These are phyloP conservation scores for Saxophila tyrrhenica DNA, from an alignment of 495 filamentous ascomycete genomes.

Conservation along the genomic window DNA sequence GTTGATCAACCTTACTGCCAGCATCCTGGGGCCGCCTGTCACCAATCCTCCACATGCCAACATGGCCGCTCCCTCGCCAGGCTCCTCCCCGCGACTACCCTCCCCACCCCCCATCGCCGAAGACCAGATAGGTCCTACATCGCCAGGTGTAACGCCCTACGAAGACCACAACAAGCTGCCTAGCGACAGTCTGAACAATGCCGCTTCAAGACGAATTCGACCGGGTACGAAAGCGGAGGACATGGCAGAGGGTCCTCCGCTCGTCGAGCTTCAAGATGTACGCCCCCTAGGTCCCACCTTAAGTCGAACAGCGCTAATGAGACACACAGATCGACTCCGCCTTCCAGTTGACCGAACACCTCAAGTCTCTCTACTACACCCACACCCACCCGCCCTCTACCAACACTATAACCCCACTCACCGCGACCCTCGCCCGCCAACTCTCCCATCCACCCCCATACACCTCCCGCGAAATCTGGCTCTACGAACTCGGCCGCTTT, in stretches of 20 bases:
- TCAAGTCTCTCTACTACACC: constrained; percentile 77
- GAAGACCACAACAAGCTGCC: constrained; percentile 33
- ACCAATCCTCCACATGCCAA: not conserved
- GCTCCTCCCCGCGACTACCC: constrained; percentile 74
- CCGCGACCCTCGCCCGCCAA: constrained; percentile 53
- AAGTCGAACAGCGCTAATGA: not conserved
- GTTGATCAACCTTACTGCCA: not conserved
- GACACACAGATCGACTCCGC: constrained; percentile 58
- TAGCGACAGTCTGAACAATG: constrained; percentile 36
- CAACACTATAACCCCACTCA: constrained; percentile 64
- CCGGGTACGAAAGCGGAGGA: constrained; percentile 82
- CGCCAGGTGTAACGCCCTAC: constrained; percentile 52
- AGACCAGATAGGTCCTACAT: constrained; percentile 78
- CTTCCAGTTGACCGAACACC: constrained; percentile 96
- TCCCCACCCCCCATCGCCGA: constrained; percentile 84
- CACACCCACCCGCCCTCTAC: constrained; percentile 55
- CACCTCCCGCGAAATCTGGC: constrained; percentile 79
- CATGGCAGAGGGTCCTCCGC: constrained; percentile 82
- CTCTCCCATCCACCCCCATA: constrained; percentile 69
- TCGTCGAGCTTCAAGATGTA: constrained; percentile 67
- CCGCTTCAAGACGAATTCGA: constrained; percentile 71
- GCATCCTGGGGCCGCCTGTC: not conserved
- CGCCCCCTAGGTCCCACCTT: constrained; percentile 49
- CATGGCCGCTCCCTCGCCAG: constrained; percentile 39
- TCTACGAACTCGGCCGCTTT: constrained; percentile 94